A percentile compares a stretch with the other conserved stretches of the same genome.
Conservation (phyloP, 2,329 filamentous ascomycete species). For the Colletotrichum coccodes region DNA sequence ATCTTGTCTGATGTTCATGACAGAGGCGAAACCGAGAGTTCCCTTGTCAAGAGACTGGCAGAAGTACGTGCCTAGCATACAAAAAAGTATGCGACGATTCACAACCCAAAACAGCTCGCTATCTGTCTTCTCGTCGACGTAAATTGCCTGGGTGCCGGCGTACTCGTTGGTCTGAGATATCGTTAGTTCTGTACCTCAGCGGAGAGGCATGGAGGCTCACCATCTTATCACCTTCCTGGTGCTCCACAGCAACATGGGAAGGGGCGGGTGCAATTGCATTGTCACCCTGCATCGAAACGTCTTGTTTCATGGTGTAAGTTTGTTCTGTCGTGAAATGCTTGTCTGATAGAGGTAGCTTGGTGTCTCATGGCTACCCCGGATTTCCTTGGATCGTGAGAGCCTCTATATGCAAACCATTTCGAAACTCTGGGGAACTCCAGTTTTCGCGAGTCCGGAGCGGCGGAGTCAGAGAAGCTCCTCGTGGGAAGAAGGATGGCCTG, state of each 20-base stretch:
- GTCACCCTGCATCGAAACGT: background rate
- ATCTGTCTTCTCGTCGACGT: conserved; percentile 63
- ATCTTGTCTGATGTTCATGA: conserved; percentile 63
- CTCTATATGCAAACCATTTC: conserved; percentile 5
- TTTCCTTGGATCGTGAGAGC: background rate
- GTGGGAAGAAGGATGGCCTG: conserved; percentile 5
- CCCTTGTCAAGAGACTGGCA: conserved; percentile 47
- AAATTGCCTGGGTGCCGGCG: conserved; percentile 26
- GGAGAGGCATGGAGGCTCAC: background rate
- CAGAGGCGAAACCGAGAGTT: conserved; percentile 55
- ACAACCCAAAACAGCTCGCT: conserved; percentile 56
- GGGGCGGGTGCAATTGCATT: background rate
- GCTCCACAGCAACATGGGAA: background rate
- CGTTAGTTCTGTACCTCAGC: background rate
- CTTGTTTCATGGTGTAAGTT: conserved; percentile 9
- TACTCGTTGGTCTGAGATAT: conserved; percentile 2
- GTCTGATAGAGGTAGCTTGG: background rate
- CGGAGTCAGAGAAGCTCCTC: conserved; percentile 15
- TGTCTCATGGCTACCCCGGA: conserved; percentile 7
- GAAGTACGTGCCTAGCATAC: conserved; percentile 61
- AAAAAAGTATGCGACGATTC: conserved; percentile 60
- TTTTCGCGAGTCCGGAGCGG: conserved; percentile 5
- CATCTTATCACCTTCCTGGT: conserved; percentile 1
- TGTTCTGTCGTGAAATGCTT: background rate
- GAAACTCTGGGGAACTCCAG: conserved; percentile 11